These are phyloP conservation scores for Lactarius indigo DNA, from an alignment of 768 basidiomycete genomes.

Conservation along the genomic window DNA sequence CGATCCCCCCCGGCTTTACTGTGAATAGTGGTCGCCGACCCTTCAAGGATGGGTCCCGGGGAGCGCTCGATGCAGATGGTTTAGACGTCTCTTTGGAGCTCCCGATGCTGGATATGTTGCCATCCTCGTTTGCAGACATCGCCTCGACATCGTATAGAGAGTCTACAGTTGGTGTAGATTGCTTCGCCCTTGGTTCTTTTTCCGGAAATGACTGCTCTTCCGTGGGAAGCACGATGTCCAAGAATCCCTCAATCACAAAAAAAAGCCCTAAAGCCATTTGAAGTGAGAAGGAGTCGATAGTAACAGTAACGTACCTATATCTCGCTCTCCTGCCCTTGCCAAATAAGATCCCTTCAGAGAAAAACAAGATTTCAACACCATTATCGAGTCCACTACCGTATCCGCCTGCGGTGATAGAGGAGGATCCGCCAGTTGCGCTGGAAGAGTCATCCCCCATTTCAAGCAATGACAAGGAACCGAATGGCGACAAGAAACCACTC, in stretches of 20 bases:
- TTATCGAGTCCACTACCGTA: conserved; percentile 88
- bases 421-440: conserved; percentile 63
- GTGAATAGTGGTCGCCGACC: conserved; percentile 66
- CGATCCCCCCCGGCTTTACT: conserved; percentile 95
- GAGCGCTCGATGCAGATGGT: conserved; percentile 29
- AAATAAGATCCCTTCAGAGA: conserved; percentile 83
- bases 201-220: conserved; percentile 30
- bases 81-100: conserved; percentile 16
- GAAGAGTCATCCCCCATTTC: conserved; percentile 65
- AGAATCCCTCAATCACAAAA: conserved; percentile 93
- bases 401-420: conserved; percentile 42
- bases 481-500: conserved; percentile 53
- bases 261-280: conserved; percentile 56
- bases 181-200: conserved; percentile 18
- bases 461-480: conserved; percentile 68
- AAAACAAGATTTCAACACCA: conserved; percentile 94
- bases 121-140: conserved; percentile 18
- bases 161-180: conserved; percentile 13
- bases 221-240: conserved; percentile 81
- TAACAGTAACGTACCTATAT: conserved; percentile 55
- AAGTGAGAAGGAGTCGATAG: not conserved
- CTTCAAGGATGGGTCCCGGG: conserved; percentile 46
- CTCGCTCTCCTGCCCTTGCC: conserved; percentile 85
- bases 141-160: conserved; percentile 21
- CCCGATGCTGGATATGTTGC: conserved; percentile 16